Evolutionary conservation across 257 asterid species (phyloP), one percentile per base, ranked within the genome.

Genomic region (Coffea eugenioides): DNA sequence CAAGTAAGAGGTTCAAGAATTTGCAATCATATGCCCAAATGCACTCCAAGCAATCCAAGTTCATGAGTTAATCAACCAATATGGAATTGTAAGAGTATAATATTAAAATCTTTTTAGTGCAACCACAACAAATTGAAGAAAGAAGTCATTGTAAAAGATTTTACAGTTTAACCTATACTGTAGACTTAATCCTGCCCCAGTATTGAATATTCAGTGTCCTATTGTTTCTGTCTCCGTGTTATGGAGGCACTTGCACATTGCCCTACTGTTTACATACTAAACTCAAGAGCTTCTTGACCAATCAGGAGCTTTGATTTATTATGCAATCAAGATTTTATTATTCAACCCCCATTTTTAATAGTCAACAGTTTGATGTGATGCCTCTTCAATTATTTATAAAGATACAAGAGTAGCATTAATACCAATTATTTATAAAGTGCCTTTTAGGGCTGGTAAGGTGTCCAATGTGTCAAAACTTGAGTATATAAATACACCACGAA

Each of bases 301-400:
- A 57, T 74, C 41, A 59, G 41, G 57, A 59, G 59, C 48, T n/a
- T 36, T 74, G 56, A 7, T 74, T 74, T 59, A 36, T 74, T 57
- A 39, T n/a, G 43, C 20, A 6, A 27, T 5, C 21, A 12, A 27
- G 15, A 52, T 51, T 51, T 73, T 7, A 31, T 25, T 71, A 21
- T 59, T 59, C 27, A 59, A 4, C 8, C 21, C 21, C 21, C 8
- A 2, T 5, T 7, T 4, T 27, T 27, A 3, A 39, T 16, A 13
- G 20, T 41, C 20, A 9, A n/a, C 18, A 2, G 72, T 54, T 62
- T 3, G 48, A 62, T 76, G 72, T 65, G 52, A 6, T 76, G 61
- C 46, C 64, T 64, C 62, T 25, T 76, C 46, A 54, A 76, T 56
- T 72, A 71, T n/a, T 56, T 72, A 71, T n/a, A 10, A 71, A 43